Conservation (phyloP, 768 basidiomycete species). For the Psilocybe cubensis region DNA sequence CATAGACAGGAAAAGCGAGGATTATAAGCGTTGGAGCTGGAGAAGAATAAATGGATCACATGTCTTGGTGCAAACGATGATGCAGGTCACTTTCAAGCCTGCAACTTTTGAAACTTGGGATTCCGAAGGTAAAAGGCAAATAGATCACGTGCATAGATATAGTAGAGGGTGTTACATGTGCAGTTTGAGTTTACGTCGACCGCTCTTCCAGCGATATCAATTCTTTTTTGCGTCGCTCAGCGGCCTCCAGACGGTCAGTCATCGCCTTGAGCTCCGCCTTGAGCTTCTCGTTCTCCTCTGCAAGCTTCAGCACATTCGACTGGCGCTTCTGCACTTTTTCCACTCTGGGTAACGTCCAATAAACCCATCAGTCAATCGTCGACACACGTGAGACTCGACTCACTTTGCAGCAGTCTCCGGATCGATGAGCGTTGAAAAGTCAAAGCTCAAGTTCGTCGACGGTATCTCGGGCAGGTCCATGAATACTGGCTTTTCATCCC, state of each 20-base stretch:
- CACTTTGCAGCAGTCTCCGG: constrained; percentile 43
- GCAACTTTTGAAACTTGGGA: neutral
- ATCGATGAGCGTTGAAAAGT: constrained; percentile 48
- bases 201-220: constrained; percentile 32
- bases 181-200: constrained; percentile 24
- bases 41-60: neutral
- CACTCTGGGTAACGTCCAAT: constrained; percentile 31
- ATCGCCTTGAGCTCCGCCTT: constrained; percentile 77
- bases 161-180: neutral
- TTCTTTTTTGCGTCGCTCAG: constrained; percentile 57
- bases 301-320: constrained; percentile 76
- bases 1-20: neutral
- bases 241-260: constrained; percentile 74
- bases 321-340: constrained; percentile 69
- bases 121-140: neutral
- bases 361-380: constrained; percentile 19
- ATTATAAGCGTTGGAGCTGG: constrained; percentile 3
- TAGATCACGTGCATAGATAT: neutral
- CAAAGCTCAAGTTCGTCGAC: constrained; percentile 43
- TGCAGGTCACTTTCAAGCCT: too few species aligned
- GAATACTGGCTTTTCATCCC: constrained; percentile 4
- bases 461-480: constrained; percentile 55
- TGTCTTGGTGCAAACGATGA: neutral
- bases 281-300: constrained; percentile 80
- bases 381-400: constrained; percentile 32